phyloP scores from a whole-genome alignment of 202 grass and related monocot species.

The Zoysia matrella region DNA sequence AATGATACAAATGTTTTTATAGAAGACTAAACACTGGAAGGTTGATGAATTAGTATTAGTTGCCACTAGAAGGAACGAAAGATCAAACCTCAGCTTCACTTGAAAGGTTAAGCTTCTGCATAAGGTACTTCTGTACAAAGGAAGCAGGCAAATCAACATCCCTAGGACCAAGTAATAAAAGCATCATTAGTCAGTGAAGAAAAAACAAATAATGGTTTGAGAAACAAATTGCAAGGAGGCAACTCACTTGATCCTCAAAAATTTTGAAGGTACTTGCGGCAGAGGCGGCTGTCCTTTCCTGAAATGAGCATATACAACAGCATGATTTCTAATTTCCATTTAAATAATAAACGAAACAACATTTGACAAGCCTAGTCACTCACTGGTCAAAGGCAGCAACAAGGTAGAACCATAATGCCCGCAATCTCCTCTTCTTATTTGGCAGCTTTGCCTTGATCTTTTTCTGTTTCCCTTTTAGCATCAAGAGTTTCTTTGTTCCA shows the following conservation, averaged over 20 bases:
- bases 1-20: slow-evolving; percentile 4
- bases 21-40: not conserved
- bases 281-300: slow-evolving; percentile 68
- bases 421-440: slow-evolving; percentile 49
- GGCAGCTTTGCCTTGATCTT: slow-evolving; percentile 38
- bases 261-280: slow-evolving; percentile 61
- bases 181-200: not conserved
- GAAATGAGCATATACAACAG: slow-evolving; percentile 42
- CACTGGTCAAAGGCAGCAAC: slow-evolving; percentile 79
- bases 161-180: slow-evolving; percentile 43
- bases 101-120: slow-evolving; percentile 58
- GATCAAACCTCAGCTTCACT: slow-evolving; percentile 68
- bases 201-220: slow-evolving; percentile 16
- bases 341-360: slow-evolving; percentile 5
- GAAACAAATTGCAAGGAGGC: not conserved
- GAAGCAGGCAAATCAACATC: slow-evolving; percentile 75
- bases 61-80: slow-evolving; percentile 8
- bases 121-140: slow-evolving; percentile 32
- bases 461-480: slow-evolving; percentile 45
- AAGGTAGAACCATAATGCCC: slow-evolving; percentile 67
- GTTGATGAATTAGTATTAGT: not conserved
- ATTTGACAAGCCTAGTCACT: slow-evolving; percentile 43
- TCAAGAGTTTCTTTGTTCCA: slow-evolving; percentile 28
- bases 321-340: slow-evolving; percentile 26
- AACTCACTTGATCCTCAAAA: slow-evolving; percentile 80